Evolutionary conservation across 176 grass and related monocot species (phyloP).

Genomic region (Raddia distichophylla): DNA sequence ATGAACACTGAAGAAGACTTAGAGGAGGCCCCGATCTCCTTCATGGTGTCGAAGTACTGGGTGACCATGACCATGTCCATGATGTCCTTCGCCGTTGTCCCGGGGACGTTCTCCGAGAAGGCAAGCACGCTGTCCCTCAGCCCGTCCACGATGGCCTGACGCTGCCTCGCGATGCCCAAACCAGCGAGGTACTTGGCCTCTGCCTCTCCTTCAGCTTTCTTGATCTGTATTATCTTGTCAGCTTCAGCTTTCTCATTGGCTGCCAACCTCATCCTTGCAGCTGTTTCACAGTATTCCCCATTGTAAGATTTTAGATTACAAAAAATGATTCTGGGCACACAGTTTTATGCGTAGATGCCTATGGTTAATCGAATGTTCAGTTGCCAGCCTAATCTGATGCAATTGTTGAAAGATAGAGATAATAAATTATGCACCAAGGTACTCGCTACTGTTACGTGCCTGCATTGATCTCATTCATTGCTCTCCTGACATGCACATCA

Average conservation of each 20-base stretch:
- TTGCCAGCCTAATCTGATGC: slow-evolving; percentile 12
- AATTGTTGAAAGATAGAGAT: neutral
- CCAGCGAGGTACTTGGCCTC: slow-evolving; percentile 70
- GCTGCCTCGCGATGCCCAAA: slow-evolving; percentile 64
- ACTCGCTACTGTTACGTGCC: slow-evolving; percentile 10
- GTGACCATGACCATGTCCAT: slow-evolving; percentile 69
- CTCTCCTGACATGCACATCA: slow-evolving; percentile 62
- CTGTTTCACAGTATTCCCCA: slow-evolving; percentile 33
- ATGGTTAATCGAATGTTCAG: neutral
- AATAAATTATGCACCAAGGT: neutral
- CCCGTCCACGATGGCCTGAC: slow-evolving; percentile 62
- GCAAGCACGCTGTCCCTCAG: slow-evolving; percentile 67
- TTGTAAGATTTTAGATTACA: neutral
- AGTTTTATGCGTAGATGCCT: neutral
- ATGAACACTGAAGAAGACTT: slow-evolving; percentile 68
- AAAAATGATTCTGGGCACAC: neutral
- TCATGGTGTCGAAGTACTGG: slow-evolving; percentile 67
- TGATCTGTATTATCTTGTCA: slow-evolving; percentile 69
- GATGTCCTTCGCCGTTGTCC: slow-evolving; percentile 55
- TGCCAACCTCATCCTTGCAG: slow-evolving; percentile 64
- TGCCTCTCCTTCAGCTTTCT: slow-evolving; percentile 63
- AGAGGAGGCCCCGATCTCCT: slow-evolving; percentile 64
- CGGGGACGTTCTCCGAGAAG: slow-evolving; percentile 71
- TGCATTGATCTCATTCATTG: slow-evolving; percentile 76
- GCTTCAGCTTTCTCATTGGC: slow-evolving; percentile 69